Base-by-base conservation (phyloP, 331 rosid genomes). In the Stylosanthes scabra region DNA sequence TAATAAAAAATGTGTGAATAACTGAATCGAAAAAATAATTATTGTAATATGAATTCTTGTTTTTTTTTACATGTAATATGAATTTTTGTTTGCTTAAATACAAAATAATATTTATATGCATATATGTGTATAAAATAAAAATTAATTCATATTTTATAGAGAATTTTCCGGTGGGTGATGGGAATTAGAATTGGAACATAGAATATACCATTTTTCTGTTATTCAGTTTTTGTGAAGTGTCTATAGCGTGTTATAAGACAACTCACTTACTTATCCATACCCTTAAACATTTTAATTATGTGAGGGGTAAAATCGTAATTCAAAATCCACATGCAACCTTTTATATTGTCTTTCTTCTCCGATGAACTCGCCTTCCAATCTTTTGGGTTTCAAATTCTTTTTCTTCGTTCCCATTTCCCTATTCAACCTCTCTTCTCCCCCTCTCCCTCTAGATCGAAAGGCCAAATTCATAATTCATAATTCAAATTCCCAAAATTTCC, bases 401-500 rank as follows among this genome's bases (percentile, higher is more conserved):
- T 52, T 14, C 27, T 41, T 29, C 47, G 13, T 7, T 59, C 34
- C 66, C 72, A 3, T 69, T 78, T 69, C 28, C 80, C n/a, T 5
- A 20, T 60, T 45, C 9, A 25, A 10, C 61, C 29, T 73, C 58
- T 50, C 54, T 45, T 31, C 9, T 27, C 64, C 76, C 69, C 39
- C 39, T 49, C 68, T 62, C 4, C 58, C 68, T 62, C 4, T 44
- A 27, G 77, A 75, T 83, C 63, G 54, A 70, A 57, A 82, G 63
- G 75, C 81, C 76, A 61, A 58, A 11, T 44, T 54, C 39, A 34
- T 20, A 20, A 6, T 27, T 20, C 29, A 8, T 9, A 9, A 59
- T 47, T 47, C 51, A 13, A 2, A 62, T 51, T 63, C 58, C 49
- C 4, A 6, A 4, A 39, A 46, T 9, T 5, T 5, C 28, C 28